Base-by-base conservation (phyloP, 768 basidiomycete genomes). In the Naganishia vaughanmartiniae region DNA sequence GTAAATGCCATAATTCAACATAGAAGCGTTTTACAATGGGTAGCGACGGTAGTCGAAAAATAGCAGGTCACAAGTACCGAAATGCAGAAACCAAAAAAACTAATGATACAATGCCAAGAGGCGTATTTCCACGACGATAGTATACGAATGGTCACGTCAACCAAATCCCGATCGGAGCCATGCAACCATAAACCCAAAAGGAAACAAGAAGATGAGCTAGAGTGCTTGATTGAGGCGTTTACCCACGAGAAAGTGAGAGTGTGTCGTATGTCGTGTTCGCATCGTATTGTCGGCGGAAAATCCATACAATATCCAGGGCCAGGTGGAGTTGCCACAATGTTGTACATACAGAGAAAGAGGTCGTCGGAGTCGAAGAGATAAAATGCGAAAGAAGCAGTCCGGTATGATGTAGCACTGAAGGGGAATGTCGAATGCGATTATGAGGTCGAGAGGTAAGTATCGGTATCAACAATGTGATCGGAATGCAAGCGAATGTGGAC, bases 131-230 rank as follows among this genome's bases (percentile, higher is more conserved):
- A 24, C 30, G 36, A 21, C 34, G 24, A 58, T 39, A 36, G 21
- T 24, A 36, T 24, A 33, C 57, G 57, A 36, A 58, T 11, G 34
- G 24, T 6, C 19, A 51, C 48, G 24, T 15, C 36, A 15, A 34
- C 34, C 31, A n/a, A 33, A 34, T 36, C 21, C 36, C 36, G 39
- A 63, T 46, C 42, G 2, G 10, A 42, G n/a, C 39, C 24, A 34
- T 26, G 60, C 36, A 63, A 26, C 60, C 39, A 42, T 63, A 45
- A 46, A 58, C 60, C 60, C 60, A 63, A 63, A 63, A 63, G 26
- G 39, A 28, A 26, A 6, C 34, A 45, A 63, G 33, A 45, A 46
- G 17, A 14, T 3, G 60, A 2, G n/a, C n/a, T n/a, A n/a, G 46
- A 45, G 39, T 12, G 34, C 24, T 42, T 10, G 60, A 24, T 28